Conservation (phyloP, 2,329 filamentous ascomycete genomes). For the Clonostachys solani region DNA sequence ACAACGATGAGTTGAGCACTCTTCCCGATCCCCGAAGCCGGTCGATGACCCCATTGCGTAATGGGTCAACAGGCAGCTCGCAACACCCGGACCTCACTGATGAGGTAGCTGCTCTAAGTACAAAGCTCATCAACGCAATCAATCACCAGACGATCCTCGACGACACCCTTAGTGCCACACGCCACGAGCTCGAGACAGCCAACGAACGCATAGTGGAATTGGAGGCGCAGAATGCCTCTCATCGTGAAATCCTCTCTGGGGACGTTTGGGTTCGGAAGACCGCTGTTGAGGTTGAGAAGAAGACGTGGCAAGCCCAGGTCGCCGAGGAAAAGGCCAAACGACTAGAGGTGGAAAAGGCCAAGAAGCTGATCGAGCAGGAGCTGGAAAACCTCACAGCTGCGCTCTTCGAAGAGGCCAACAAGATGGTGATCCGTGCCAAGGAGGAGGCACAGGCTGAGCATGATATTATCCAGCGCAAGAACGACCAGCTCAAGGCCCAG, state of each 20-base stretch:
- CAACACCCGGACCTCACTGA: constrained; percentile 50
- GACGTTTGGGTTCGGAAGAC: constrained; percentile 74
- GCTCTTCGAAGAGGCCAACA: constrained; percentile 97
- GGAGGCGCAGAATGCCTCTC: constrained; percentile 60
- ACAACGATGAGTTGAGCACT: constrained; percentile 63
- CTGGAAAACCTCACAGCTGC: constrained; percentile 85
- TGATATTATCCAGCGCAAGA: constrained; percentile 75
- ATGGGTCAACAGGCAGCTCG: constrained; percentile 3
- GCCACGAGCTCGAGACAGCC: constrained; percentile 76
- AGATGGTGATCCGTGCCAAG: constrained; percentile 88
- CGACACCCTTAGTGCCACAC: constrained; percentile 77
- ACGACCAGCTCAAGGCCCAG: constrained; percentile 82
- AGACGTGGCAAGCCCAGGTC: constrained; percentile 50
- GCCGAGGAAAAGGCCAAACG: constrained; percentile 63
- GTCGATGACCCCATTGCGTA: constrained; percentile 36
- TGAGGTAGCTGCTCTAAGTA: constrained; percentile 87
- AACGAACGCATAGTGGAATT: constrained; percentile 63
- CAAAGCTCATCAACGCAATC: constrained; percentile 95
- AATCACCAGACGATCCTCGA: constrained; percentile 93
- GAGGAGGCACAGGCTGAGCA: constrained; percentile 84
- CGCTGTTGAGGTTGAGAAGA: constrained; percentile 70
- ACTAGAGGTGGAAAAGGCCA: constrained; percentile 68
- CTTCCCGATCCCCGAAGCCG: constrained; percentile 61
- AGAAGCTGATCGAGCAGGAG: constrained; percentile 87
- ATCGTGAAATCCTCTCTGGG: constrained; percentile 67